Evolutionary conservation across 768 basidiomycete genomes (phyloP).

Genomic region (Clathrus columnatus): DNA sequence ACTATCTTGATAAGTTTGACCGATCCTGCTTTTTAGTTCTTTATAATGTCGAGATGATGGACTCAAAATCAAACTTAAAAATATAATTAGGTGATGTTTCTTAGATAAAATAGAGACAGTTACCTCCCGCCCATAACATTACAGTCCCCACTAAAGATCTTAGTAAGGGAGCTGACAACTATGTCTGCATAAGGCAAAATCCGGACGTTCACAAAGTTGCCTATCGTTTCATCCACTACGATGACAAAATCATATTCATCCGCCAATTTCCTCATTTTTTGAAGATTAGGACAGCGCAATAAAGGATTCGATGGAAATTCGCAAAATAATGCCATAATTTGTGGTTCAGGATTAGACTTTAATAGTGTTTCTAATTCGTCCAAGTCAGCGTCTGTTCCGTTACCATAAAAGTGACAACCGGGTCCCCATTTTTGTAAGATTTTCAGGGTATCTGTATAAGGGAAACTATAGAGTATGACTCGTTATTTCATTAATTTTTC

Average conservation of each 20-base stretch:
- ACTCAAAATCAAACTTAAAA: conserved; percentile 34
- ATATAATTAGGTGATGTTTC: too few relatives aligned
- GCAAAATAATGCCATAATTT: conserved; percentile 36
- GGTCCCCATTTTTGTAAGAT: conserved; percentile 44
- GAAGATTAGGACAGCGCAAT: conserved; percentile 36
- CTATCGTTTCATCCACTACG: conserved; percentile 47
- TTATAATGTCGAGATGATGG: conserved; percentile 31
- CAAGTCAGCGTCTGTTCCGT: conserved; percentile 31
- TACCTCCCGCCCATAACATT: conserved; percentile 52
- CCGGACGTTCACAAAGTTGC: conserved; percentile 44
- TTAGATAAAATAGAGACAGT: conserved; percentile 16
- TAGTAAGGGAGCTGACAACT: conserved; percentile 42
- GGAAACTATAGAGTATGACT: conserved; percentile 31
- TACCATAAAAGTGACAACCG: conserved; percentile 39
- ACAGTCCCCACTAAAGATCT: conserved; percentile 44
- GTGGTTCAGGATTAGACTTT: conserved; percentile 20
- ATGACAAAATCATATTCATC: conserved; percentile 40
- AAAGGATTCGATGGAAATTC: conserved; percentile 49
- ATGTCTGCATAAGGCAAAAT: conserved; percentile 38
- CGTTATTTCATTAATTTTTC: not conserved
- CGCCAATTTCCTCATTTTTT: conserved; percentile 32
- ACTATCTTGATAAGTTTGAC: conserved; percentile 33
- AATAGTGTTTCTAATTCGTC: conserved; percentile 28
- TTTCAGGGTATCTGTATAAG: conserved; percentile 45
- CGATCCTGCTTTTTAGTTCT: conserved; percentile 27